These are phyloP conservation scores for Penicillium samsonianum DNA, from an alignment of 495 filamentous ascomycete species.

Conservation along the genomic window DNA sequence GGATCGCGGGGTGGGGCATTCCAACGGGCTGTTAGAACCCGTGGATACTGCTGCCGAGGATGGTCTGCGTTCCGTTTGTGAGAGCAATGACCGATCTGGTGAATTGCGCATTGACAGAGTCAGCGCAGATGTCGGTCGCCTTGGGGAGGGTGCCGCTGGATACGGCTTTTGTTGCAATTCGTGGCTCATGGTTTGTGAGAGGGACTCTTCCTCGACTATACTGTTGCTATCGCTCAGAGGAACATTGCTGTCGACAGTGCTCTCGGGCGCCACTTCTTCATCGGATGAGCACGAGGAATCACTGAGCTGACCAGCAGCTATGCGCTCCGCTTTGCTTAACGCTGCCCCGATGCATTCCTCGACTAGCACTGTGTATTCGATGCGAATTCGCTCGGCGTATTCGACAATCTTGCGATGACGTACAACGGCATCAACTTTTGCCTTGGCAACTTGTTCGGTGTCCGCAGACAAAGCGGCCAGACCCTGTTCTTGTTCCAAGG, in stretches of 20 bases:
- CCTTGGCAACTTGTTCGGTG: conserved; percentile 75
- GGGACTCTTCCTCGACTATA: conserved; percentile 9
- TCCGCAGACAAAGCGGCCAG: conserved; percentile 84
- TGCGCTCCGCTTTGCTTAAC: conserved; percentile 83
- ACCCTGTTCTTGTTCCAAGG: conserved; percentile 92
- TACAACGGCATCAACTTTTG: conserved; percentile 89
- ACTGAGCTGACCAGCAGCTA: conserved; percentile 80
- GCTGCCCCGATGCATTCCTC: conserved; percentile 94
- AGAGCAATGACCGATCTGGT: conserved; percentile 32
- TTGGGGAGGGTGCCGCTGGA: conserved; percentile 24
- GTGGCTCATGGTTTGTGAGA: conserved; percentile 8
- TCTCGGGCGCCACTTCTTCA: conserved; percentile 44
- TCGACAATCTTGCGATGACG: conserved; percentile 92
- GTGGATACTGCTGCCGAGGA: conserved; percentile 68
- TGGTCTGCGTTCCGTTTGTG: conserved; percentile 45
- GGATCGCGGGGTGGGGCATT: conserved; percentile 88
- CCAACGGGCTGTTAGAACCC: conserved; percentile 85
- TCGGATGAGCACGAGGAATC: conserved; percentile 67
- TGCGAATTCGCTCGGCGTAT: conserved; percentile 91
- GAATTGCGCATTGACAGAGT: conserved; percentile 49
- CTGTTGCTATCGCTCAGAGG: neutral
- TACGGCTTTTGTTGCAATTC: conserved; percentile 17
- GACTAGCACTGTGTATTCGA: conserved; percentile 87
- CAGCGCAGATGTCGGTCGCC: conserved; percentile 38
- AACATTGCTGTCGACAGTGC: conserved; percentile 4